Base-by-base conservation (phyloP, 805 yeast species). In the Lachancea nothofagi region DNA sequence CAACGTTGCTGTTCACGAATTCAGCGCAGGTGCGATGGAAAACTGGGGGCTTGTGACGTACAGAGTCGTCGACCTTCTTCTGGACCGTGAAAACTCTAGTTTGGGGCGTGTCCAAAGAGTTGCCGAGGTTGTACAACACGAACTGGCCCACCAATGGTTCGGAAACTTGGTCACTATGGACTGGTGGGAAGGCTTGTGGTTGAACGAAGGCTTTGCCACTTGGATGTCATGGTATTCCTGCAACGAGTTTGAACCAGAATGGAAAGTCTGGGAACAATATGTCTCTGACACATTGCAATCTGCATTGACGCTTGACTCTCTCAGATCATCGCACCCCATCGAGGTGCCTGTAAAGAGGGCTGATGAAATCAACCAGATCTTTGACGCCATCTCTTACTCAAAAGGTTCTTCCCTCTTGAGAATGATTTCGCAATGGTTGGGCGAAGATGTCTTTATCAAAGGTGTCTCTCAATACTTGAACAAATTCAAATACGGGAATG, bases 131-230 rank as follows among this genome's bases (percentile, higher is more conserved):
- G 88, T 84, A 32, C 85, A 81, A 67, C 95, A 84, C 66, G 95
- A 84, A 66, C 72, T 84, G 66, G 93, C 94, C 36, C 95, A 84
- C 63, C 95, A 84, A 68, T 84, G 95, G 95, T 84, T 84, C 54
- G 95, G 95, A 58, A 81, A 84, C 63, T 71, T 84, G 64, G 94
- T 84, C 44, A 84, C 95, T 40, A 84, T 84, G 94, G 89, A 83
- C 56, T 84, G 86, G 81, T 84, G 95, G 95, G 86, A 83, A 62
- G 90, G 86, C 49, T 72, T 84, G 54, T 84, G 93, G 90, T 73
- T 84, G 53, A 84, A 84, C 59, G 95, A 84, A 67, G 90, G 93
- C 33, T 85, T 84, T 52, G 95, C 95, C 35, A 84, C 94, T 39
- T 84, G 90, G 86, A 83, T 82, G 82, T 83, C 90, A 4, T 84